These are phyloP conservation scores for Tolypocladium inflatum DNA, from an alignment of 2,329 filamentous ascomycete genomes.

Conservation along the genomic window DNA sequence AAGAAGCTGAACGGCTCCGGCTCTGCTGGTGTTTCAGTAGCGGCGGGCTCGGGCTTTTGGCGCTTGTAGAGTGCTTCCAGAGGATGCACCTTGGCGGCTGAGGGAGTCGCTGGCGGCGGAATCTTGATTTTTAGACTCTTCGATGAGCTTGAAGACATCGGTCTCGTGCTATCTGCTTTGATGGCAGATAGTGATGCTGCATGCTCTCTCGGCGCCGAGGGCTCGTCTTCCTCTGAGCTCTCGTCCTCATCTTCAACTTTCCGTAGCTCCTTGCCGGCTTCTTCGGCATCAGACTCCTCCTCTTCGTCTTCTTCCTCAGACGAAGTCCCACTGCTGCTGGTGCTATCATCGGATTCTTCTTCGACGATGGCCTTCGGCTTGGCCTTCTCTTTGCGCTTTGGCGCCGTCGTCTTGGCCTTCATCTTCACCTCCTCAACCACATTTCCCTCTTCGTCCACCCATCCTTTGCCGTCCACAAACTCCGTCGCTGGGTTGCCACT, in stretches of 20 bases:
- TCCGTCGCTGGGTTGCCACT: constrained; percentile 35
- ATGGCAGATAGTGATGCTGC: constrained; percentile 12
- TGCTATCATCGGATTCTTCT: constrained; percentile 22
- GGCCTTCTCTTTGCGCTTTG: constrained; percentile 11
- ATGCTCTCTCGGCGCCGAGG: constrained; percentile 7
- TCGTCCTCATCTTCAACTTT: constrained; percentile 10
- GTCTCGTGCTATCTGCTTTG: constrained; percentile 25
- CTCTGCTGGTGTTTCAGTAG: constrained; percentile 25
- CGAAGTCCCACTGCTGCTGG: constrained; percentile 29
- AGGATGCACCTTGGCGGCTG: constrained; percentile 58
- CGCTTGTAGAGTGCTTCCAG: constrained; percentile 89
- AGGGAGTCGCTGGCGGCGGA: constrained; percentile 34
- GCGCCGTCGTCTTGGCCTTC: constrained; percentile 16
- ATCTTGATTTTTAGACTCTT: constrained; percentile 47
- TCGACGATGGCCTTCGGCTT: constrained; percentile 10
- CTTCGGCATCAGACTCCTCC: constrained; percentile 19
- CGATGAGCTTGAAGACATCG: constrained; percentile 40
- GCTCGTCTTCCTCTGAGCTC: constrained; percentile 8
- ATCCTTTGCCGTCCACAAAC: constrained; percentile 78
- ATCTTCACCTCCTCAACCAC: constrained; percentile 54
- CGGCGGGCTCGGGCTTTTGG: constrained; percentile 33
- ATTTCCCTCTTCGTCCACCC: constrained; percentile 72
- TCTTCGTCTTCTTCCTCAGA: constrained; percentile 21
- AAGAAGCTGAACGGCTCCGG: constrained; percentile 73
- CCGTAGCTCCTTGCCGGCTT: constrained; percentile 1